These are phyloP conservation scores for Kwoniella dejecticola DNA, from an alignment of 768 basidiomycete species.

Conservation along the genomic window DNA sequence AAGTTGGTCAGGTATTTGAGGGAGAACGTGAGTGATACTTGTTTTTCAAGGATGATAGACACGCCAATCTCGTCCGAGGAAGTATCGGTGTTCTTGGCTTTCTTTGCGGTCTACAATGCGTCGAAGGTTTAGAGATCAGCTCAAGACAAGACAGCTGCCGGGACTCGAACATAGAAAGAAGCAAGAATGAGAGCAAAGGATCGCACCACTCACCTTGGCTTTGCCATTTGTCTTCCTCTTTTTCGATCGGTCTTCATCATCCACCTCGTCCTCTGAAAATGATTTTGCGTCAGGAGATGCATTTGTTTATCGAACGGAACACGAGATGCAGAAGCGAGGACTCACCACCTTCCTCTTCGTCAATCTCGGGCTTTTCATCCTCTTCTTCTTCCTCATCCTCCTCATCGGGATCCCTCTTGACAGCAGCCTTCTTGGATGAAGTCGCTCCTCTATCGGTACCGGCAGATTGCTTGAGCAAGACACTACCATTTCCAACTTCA, in stretches of 20 bases:
- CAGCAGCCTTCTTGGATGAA: slow-evolving; percentile 26
- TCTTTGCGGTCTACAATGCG: slow-evolving; percentile 44
- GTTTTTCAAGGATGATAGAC: slow-evolving; percentile 80
- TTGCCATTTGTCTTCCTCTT: slow-evolving; percentile 52
- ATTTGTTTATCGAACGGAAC: too few relatives aligned
- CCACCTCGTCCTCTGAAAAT: slow-evolving; percentile 54
- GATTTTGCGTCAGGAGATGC: background rate
- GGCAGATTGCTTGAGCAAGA: slow-evolving; percentile 71
- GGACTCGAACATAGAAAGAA: background rate
- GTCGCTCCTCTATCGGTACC: slow-evolving; percentile 38
- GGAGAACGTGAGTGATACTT: slow-evolving; percentile 88
- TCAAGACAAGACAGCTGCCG: too few relatives aligned
- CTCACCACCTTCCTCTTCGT: slow-evolving; percentile 53
- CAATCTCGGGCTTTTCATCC: slow-evolving; percentile 58
- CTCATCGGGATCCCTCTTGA: slow-evolving; percentile 56
- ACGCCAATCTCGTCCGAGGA: slow-evolving; percentile 58
- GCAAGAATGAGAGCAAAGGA: background rate
- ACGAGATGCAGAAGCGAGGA: too few relatives aligned
- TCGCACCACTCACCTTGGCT: slow-evolving; percentile 38
- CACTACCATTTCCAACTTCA: slow-evolving; percentile 86
- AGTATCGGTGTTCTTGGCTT: slow-evolving; percentile 40
- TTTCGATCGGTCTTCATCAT: slow-evolving; percentile 54
- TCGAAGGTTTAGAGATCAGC: too few relatives aligned
- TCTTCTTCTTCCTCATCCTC: slow-evolving; percentile 57
- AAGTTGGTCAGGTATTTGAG: slow-evolving; percentile 98